These are phyloP conservation scores for Diversispora epigaea DNA, from an alignment of 192 early-diverging fungal species.

Conservation along the genomic window DNA sequence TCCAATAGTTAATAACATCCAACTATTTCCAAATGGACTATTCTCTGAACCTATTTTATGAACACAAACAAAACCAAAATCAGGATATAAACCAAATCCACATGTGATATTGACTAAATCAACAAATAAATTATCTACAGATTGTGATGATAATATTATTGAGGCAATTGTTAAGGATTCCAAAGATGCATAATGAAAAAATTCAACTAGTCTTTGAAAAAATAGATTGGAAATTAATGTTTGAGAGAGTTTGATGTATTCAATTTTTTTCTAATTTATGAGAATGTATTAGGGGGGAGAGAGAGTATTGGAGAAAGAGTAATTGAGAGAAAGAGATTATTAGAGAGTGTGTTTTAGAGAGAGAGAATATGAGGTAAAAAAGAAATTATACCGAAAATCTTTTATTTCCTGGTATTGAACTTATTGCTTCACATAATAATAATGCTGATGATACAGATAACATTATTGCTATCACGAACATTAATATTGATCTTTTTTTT, in stretches of 20 bases:
- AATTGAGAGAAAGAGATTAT: too few relatives aligned
- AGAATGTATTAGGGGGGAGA: too few relatives aligned
- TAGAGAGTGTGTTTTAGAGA: too few relatives aligned
- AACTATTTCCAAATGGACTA: slow-evolving; percentile 1
- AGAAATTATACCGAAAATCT: slow-evolving; percentile 24
- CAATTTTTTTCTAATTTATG: slow-evolving; percentile 4
- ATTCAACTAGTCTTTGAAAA: too few relatives aligned
- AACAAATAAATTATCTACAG: background rate
- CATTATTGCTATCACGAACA: slow-evolving; percentile 40
- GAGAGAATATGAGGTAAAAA: too few relatives aligned
- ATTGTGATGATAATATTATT: slow-evolving; percentile 11
- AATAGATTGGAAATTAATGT: background rate
- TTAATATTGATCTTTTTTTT: background rate
- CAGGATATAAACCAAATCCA: slow-evolving; percentile 10
- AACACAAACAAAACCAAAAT: slow-evolving; percentile 1
- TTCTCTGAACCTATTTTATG: background rate
- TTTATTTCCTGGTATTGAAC: slow-evolving; percentile 69
- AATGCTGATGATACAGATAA: slow-evolving; percentile 58
- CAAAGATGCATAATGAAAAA: background rate
- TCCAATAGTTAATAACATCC: background rate
- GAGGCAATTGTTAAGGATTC: slow-evolving; percentile 9
- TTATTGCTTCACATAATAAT: slow-evolving; percentile 69
- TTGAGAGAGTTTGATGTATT: background rate
- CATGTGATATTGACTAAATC: background rate
- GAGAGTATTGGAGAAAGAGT: too few relatives aligned